A percentile compares a stretch with the other conserved stretches of the same genome.
phyloP scores from a whole-genome alignment of 768 basidiomycete genomes.

The Xerocomus potaroensis region DNA sequence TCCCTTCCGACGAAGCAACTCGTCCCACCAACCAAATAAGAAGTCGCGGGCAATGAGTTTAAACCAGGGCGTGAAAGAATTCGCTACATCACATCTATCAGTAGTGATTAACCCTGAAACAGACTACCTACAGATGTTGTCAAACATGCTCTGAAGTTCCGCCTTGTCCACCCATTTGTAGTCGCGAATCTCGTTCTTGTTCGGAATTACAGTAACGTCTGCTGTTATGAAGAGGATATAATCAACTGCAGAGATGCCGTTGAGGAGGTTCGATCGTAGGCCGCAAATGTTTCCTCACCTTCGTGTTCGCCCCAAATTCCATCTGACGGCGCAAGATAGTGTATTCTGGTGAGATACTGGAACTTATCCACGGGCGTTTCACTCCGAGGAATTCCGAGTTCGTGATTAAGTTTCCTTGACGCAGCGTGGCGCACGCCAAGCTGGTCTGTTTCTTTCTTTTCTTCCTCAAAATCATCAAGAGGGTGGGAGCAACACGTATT shows the following conservation, averaged over 20 bases:
- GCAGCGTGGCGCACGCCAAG: constrained; percentile 88
- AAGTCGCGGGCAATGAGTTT: constrained; percentile 96
- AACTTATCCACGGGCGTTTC: constrained; percentile 83
- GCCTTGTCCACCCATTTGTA: constrained; percentile 87
- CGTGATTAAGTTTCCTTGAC: constrained; percentile 92
- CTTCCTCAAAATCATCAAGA: constrained; percentile 83
- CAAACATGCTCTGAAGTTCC: constrained; percentile 90
- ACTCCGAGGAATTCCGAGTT: constrained; percentile 81
- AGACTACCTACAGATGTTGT: constrained; percentile 55
- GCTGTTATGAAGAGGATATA: constrained; percentile 95
- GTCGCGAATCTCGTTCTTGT: constrained; percentile 88
- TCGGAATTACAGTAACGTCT: constrained; percentile 77
- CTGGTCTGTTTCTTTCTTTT: constrained; percentile 73
- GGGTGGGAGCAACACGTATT: constrained; percentile 99
- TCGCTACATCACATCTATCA: constrained; percentile 41
- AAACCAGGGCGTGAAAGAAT: constrained; percentile 98
- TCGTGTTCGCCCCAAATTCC: constrained; percentile 99
- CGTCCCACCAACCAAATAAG: constrained; percentile 98
- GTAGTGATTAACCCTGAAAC: neutral
- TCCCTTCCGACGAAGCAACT: constrained; percentile 61
- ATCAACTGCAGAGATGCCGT: constrained; percentile 62
- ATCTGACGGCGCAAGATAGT: constrained; percentile 92
- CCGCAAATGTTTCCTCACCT: constrained; percentile 45
- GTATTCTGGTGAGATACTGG: constrained; percentile 93
- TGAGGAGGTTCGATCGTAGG: neutral